Percentiles rank a stretch among this genome's conserved stretches.
phyloP scores from a whole-genome alignment of 106 monocot species.

The Apostasia ramifera region DNA sequence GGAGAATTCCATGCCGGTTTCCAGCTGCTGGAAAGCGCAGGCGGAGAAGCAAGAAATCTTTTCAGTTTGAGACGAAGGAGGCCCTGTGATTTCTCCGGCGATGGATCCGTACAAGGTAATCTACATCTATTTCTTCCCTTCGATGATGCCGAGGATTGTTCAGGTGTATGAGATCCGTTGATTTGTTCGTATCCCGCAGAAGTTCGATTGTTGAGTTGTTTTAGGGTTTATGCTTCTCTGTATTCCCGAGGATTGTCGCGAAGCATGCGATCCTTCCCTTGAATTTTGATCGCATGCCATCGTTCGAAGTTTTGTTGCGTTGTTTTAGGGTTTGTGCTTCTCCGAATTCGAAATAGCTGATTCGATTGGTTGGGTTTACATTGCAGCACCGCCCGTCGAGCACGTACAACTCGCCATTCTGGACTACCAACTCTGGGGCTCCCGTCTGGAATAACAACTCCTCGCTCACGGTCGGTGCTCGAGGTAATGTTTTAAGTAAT shows the following conservation, averaged over 20 bases:
- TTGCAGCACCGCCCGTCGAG: conserved; percentile 20
- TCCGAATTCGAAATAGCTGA: not conserved
- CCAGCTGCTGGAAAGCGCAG: too few species aligned
- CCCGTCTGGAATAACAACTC: conserved; percentile 24
- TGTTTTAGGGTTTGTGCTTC: not conserved
- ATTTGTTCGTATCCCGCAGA: too few species aligned
- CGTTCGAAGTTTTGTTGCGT: not conserved
- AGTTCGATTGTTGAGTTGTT: too few species aligned
- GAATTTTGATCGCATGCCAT: not conserved
- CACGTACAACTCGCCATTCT: conserved; percentile 12
- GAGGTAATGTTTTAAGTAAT: conserved; percentile 5
- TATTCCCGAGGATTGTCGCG: not conserved
- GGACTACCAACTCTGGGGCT: conserved; percentile 24
- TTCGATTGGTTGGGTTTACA: not conserved
- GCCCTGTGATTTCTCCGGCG: not conserved
- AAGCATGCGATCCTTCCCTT: not conserved
- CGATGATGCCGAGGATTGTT: not conserved
- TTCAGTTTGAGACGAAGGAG: too few species aligned
- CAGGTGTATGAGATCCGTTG: too few species aligned
- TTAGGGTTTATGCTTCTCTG: too few species aligned
- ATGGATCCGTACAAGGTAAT: conserved; percentile 11
- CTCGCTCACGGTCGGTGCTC: conserved; percentile 14
- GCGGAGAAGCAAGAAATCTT: too few species aligned
- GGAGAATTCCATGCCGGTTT: too few species aligned
- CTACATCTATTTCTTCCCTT: not conserved